Conservation (phyloP, 768 basidiomycete genomes). For the Mycena leptocephala region DNA sequence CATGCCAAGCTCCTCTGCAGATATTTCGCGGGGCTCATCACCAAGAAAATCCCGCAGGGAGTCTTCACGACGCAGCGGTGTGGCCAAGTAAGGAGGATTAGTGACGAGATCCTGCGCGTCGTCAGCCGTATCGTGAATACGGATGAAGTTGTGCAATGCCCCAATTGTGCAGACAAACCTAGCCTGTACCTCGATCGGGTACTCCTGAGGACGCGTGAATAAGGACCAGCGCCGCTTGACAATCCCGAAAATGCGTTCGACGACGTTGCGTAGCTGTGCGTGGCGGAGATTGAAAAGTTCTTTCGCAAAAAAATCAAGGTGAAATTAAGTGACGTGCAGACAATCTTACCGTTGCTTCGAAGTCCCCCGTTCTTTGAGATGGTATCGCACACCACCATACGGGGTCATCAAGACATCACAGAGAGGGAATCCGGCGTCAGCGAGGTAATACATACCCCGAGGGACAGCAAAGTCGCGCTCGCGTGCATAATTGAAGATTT, state of each 20-base stretch:
- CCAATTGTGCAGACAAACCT: neutral
- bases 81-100: neutral
- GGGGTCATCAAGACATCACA: constrained; percentile 35
- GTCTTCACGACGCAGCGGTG: neutral
- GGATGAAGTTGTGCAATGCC: constrained; percentile 16
- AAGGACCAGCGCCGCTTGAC: no score
- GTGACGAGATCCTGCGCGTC: neutral
- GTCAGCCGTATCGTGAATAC: neutral
- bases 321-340: no score
- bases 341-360: neutral
- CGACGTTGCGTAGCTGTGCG: neutral
- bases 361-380: constrained; percentile 43
- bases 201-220: no score
- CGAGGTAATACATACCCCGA: neutral
- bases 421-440: neutral
- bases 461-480: neutral
- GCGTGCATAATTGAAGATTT: neutral
- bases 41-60: neutral
- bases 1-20: constrained; percentile 6
- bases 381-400: constrained; percentile 43
- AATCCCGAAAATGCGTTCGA: no score
- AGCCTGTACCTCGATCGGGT: neutral
- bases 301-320: neutral
- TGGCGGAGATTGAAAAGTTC: constrained; percentile 3
- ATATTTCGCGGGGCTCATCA: neutral